Conservation (phyloP, 331 rosid species). For the Rhamnella rubrinervis region DNA sequence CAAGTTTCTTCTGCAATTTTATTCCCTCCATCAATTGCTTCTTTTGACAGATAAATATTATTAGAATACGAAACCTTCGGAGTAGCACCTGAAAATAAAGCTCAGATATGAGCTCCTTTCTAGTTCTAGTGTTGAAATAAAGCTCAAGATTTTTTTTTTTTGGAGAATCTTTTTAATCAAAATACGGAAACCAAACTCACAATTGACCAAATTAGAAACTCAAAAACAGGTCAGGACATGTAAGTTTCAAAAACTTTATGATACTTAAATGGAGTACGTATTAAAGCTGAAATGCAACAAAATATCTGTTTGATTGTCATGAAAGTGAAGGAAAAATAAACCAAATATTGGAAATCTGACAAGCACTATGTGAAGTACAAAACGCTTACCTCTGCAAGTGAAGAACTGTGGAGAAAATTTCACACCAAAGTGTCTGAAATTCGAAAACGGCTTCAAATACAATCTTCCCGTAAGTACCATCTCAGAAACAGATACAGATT, state of each 20-base stretch:
- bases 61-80: conserved; percentile 36
- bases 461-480: conserved; percentile 26
- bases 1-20: conserved; percentile 38
- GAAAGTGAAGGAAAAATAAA: not conserved
- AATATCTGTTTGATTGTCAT: not conserved
- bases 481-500: conserved; percentile 46
- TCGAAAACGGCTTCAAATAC: conserved; percentile 31
- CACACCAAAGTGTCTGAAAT: conserved; percentile 37
- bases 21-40: conserved; percentile 38
- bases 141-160: not conserved
- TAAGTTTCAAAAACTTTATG: not conserved
- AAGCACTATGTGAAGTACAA: not conserved
- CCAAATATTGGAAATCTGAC: not conserved
- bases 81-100: conserved; percentile 43
- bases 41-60: conserved; percentile 32
- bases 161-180: too few species aligned
- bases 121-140: not conserved
- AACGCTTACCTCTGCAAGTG: conserved; percentile 50
- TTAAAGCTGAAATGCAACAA: not conserved
- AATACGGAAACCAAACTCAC: not conserved
- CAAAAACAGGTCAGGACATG: not conserved
- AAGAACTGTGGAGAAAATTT: conserved; percentile 42
- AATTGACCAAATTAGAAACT: not conserved
- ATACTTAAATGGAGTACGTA: not conserved
- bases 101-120: conserved; percentile 1